Evolutionary conservation across 331 rosid genomes (phyloP).

Genomic region (Ulmus americana): DNA sequence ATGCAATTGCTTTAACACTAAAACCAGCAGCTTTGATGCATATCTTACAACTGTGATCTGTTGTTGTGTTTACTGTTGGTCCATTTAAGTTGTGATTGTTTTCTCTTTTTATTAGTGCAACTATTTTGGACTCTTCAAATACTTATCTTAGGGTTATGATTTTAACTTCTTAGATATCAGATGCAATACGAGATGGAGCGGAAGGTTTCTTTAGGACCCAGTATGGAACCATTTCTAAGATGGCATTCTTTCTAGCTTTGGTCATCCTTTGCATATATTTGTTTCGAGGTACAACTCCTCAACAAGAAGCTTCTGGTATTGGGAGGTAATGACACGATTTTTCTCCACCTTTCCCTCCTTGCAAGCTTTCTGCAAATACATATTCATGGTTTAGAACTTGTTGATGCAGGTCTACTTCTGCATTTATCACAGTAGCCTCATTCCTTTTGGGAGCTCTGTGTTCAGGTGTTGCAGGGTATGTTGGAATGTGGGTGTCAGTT

Average conservation of each 20-base stretch:
- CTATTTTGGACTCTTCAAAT: conserved; percentile 4
- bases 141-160: conserved; percentile 33
- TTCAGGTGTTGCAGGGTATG: conserved; percentile 96
- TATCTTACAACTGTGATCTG: not conserved
- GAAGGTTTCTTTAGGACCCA: conserved; percentile 97
- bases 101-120: not conserved
- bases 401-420: conserved; percentile 75
- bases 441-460: conserved; percentile 97
- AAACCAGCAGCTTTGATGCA: too few relatives aligned
- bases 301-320: conserved; percentile 80
- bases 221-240: conserved; percentile 93
- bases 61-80: not conserved
- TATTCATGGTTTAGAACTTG: conserved; percentile 23
- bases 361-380: conserved; percentile 3
- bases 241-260: conserved; percentile 79
- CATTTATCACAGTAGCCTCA: conserved; percentile 86
- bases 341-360: conserved; percentile 10
- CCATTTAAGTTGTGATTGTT: too few relatives aligned
- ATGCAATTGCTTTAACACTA: too few relatives aligned
- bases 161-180: conserved; percentile 66
- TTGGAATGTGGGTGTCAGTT: conserved; percentile 99
- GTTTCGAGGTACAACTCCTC: conserved; percentile 82
- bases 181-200: conserved; percentile 98
- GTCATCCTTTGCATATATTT: conserved; percentile 84
- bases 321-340: conserved; percentile 62